Conservation (phyloP, 1,284 basidiomycete genomes). For the Erythrobasidium hasegawianum region DNA sequence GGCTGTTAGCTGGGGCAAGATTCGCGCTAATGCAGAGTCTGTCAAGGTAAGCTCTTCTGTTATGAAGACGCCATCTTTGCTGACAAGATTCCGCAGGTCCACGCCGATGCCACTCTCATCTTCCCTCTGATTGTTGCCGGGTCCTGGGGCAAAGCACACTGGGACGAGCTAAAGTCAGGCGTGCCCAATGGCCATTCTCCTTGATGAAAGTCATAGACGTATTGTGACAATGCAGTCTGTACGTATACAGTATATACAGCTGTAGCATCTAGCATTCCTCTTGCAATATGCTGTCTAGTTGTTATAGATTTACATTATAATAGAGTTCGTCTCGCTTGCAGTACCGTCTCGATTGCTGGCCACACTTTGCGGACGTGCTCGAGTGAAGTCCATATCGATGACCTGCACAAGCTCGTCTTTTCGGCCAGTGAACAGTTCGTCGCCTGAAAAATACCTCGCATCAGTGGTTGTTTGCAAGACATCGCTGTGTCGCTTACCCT, state of each 20-base stretch:
- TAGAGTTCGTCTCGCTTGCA: slow-evolving; percentile 25
- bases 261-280: too few relatives aligned
- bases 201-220: too few relatives aligned
- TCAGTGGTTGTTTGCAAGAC: neutral
- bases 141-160: slow-evolving; percentile 66
- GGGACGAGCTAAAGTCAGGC: slow-evolving; percentile 45
- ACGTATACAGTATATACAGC: too few relatives aligned
- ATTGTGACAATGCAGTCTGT: too few relatives aligned
- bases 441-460: too few relatives aligned
- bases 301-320: neutral
- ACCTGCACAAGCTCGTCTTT: slow-evolving; percentile 35
- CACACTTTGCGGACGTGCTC: slow-evolving; percentile 20
- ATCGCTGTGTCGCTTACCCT: too few relatives aligned
- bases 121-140: slow-evolving; percentile 84
- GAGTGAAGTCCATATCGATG: slow-evolving; percentile 27
- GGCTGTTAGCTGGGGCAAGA: slow-evolving; percentile 99
- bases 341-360: slow-evolving; percentile 31
- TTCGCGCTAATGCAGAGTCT: slow-evolving; percentile 79
- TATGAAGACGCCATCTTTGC: too few relatives aligned
- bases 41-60: too few relatives aligned
- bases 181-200: neutral
- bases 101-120: slow-evolving; percentile 78
- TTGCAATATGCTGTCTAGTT: neutral
- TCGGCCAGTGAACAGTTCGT: slow-evolving; percentile 34
- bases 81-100: too few relatives aligned